A percentile compares a stretch with the other conserved stretches of the same genome.
phyloP scores from a whole-genome alignment of 108 stramenopile species.

The Nitzschia sp. region DNA sequence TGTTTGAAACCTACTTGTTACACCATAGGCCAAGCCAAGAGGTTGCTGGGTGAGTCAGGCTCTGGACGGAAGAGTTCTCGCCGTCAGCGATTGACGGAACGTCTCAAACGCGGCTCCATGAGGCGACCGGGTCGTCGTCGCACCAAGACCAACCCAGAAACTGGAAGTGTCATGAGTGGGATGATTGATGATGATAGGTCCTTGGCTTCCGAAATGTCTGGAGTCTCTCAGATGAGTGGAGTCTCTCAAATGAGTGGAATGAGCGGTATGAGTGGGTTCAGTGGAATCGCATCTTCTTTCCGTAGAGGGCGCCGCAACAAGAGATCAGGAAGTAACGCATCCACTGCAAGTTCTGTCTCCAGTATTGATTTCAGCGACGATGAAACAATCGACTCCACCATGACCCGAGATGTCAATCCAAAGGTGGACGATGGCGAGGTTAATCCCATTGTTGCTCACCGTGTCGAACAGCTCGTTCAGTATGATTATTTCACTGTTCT shows the following conservation, averaged over 20 bases:
- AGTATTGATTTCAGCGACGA: constrained; percentile 25
- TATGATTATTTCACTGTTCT: constrained; percentile 33
- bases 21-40: constrained; percentile 40
- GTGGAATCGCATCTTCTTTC: constrained; percentile 1
- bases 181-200: constrained; percentile 16
- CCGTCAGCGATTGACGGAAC: constrained; percentile 8
- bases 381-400: constrained; percentile 26
- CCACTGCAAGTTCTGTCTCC: constrained; percentile 10
- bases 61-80: neutral
- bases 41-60: constrained; percentile 27
- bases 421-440: constrained; percentile 13
- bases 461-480: constrained; percentile 24
- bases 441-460: constrained; percentile 33
- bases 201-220: constrained; percentile 16
- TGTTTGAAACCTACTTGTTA: constrained; percentile 40
- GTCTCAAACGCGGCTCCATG: neutral
- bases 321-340: neutral
- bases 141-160: constrained; percentile 29
- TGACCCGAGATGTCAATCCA: constrained; percentile 19
- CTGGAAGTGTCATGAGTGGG: constrained; percentile 30
- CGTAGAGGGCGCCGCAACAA: constrained; percentile 8
- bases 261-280: constrained; percentile 24
- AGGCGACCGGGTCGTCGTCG: constrained; percentile 22
- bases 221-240: constrained; percentile 9
- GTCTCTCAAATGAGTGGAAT: constrained; percentile 11